These are phyloP conservation scores for Laburnicola sp. DNA, from an alignment of 2,329 filamentous ascomycete genomes.

Conservation along the genomic window DNA sequence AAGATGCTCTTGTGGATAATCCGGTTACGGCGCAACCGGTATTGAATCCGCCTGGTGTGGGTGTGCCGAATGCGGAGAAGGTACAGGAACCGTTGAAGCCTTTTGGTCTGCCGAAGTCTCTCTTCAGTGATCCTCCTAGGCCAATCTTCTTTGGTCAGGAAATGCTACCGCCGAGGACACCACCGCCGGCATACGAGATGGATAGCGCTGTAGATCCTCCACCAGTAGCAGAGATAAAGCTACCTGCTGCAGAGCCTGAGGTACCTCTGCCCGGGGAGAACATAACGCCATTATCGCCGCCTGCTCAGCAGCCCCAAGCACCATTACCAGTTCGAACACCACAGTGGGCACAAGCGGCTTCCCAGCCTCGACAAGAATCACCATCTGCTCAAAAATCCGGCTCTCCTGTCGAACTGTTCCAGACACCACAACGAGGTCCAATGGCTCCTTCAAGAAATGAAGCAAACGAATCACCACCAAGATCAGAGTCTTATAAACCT, in stretches of 20 bases:
- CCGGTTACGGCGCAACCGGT: slow-evolving; percentile 23
- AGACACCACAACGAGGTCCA: slow-evolving; percentile 1
- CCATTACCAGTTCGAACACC: not conserved
- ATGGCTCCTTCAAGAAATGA: not conserved
- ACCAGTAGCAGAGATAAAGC: slow-evolving; percentile 9
- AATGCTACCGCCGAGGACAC: slow-evolving; percentile 14
- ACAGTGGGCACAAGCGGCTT: too few species aligned
- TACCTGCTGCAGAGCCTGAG: not conserved
- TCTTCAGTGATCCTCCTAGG: slow-evolving; percentile 10
- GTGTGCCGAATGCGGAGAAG: slow-evolving; percentile 1
- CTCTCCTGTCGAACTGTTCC: not conserved
- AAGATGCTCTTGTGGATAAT: slow-evolving; percentile 32
- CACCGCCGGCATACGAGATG: slow-evolving; percentile 30
- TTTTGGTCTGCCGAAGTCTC: slow-evolving; percentile 24
- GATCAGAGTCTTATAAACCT: not conserved
- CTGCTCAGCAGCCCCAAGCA: not conserved
- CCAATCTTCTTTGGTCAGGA: slow-evolving; percentile 8
- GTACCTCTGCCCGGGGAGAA: not conserved
- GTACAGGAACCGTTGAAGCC: slow-evolving; percentile 9
- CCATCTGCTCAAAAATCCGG: not conserved
- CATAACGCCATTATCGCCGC: not conserved
- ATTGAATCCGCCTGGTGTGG: slow-evolving; percentile 23
- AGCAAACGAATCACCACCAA: too few species aligned
- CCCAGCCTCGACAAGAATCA: too few species aligned
- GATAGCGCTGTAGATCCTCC: not conserved